Evolutionary conservation across 2,329 filamentous ascomycete genomes (phyloP).

Genomic region (Lachnellula occidentalis): DNA sequence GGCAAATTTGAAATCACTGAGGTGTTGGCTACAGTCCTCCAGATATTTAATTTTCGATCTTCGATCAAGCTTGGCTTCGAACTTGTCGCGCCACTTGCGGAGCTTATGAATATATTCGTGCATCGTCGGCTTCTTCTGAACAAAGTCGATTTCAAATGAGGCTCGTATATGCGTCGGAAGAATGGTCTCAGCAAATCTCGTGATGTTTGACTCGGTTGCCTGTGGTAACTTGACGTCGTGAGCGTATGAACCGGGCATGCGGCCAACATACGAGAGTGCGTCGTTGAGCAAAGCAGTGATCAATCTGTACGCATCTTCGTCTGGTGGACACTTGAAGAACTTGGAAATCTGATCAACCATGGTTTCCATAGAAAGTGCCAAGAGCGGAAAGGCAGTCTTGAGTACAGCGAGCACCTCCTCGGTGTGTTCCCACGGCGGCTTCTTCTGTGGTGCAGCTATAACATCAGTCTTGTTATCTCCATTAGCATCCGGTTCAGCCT

Average conservation of each 20-base stretch:
- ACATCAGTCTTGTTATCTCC: conserved; percentile 28
- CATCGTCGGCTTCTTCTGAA: conserved; percentile 92
- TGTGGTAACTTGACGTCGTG: conserved; percentile 85
- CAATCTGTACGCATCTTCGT: conserved; percentile 94
- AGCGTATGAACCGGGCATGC: conserved; percentile 80
- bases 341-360: conserved; percentile 99
- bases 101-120: conserved; percentile 97
- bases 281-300: conserved; percentile 98
- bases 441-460: conserved; percentile 38
- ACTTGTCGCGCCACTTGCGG: conserved; percentile 92
- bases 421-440: conserved; percentile 91
- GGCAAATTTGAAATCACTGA: conserved; percentile 94
- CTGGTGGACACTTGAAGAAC: conserved; percentile 97
- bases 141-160: conserved; percentile 97
- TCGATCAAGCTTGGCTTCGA: conserved; percentile 94
- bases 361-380: conserved; percentile 97
- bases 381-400: conserved; percentile 92
- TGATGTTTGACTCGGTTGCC: conserved; percentile 94
- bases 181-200: conserved; percentile 92
- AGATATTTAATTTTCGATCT: conserved; percentile 47
- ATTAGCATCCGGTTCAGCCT: conserved; percentile 27
- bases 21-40: conserved; percentile 80
- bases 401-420: conserved; percentile 93
- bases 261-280: conserved; percentile 84
- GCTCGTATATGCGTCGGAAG: conserved; percentile 91